Percentiles rank a stretch among this genome's conserved stretches.
Conservation (phyloP, 2,329 filamentous ascomycete genomes). For the Trichoderma guizhouense region DNA sequence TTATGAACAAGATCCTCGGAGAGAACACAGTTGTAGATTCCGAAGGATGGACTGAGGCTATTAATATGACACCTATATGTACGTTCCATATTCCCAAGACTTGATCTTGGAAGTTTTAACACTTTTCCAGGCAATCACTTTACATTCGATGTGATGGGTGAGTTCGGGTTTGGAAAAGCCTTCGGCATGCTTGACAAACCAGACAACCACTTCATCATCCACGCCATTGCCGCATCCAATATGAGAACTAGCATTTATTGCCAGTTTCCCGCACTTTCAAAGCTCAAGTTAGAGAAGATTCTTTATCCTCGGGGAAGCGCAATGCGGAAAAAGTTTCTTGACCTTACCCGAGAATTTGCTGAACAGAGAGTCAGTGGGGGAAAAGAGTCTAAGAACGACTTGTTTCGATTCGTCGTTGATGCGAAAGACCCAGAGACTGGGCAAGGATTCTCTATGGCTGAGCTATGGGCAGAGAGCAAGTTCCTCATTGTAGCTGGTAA, state of each 20-base stretch:
- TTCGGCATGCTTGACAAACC: conserved; percentile 9
- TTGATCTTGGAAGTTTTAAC: no score
- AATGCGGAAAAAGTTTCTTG: conserved; percentile 13
- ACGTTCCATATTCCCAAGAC: background rate
- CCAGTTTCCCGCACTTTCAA: background rate
- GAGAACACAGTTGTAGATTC: background rate
- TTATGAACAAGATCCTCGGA: background rate
- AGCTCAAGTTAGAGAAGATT: background rate
- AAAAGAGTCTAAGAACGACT: conserved; percentile 32
- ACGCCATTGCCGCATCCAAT: background rate
- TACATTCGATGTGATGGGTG: conserved; percentile 14
- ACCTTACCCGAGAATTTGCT: conserved; percentile 17
- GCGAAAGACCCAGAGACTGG: conserved; percentile 45
- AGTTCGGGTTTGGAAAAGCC: conserved; percentile 14
- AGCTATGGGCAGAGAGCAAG: conserved; percentile 42
- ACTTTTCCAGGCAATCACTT: background rate
- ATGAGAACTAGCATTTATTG: background rate
- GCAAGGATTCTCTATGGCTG: conserved; percentile 39
- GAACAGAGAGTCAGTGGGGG: background rate
- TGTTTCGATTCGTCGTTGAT: conserved; percentile 46
- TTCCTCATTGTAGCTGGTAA: conserved; percentile 30
- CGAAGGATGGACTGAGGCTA: background rate
- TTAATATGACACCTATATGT: conserved; percentile 13
- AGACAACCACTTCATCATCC: background rate
- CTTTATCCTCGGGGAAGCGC: background rate